These are phyloP conservation scores for Trichoderma pleuroti DNA, from an alignment of 2,329 filamentous ascomycete genomes.

Conservation along the genomic window DNA sequence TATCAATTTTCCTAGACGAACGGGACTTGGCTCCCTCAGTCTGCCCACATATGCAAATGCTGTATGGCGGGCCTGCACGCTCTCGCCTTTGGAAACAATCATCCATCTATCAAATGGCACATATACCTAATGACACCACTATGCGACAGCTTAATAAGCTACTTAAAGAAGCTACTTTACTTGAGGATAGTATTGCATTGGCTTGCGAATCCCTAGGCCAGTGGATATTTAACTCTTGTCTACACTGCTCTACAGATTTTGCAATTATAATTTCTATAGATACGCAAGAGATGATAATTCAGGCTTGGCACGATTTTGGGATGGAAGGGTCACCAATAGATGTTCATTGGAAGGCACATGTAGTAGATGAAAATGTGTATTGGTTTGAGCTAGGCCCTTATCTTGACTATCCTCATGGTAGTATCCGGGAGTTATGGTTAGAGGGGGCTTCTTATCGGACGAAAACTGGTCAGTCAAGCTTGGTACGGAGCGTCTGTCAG, in stretches of 20 bases:
- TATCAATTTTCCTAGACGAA: not conserved
- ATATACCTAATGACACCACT: not conserved
- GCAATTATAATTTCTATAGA: not conserved
- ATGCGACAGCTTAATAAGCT: not conserved
- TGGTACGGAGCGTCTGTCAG: not conserved
- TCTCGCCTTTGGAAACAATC: not conserved
- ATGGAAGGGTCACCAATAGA: not conserved
- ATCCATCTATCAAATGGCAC: not conserved
- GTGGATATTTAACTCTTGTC: slow-evolving; percentile 3
- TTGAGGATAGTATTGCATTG: not conserved
- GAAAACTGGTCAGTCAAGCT: not conserved
- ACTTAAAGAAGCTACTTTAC: not conserved
- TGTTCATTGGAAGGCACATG: not conserved
- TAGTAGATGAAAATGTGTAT: not conserved
- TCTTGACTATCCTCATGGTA: not conserved
- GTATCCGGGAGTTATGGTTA: not conserved
- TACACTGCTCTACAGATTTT: not conserved
- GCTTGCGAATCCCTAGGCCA: not conserved
- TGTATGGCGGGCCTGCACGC: not conserved
- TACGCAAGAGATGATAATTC: not conserved
- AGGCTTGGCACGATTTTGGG: not conserved
- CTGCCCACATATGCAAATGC: not conserved
- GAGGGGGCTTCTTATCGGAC: not conserved
- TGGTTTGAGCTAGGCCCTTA: not conserved
- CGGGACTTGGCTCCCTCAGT: not conserved